Base-by-base conservation (phyloP, 129 eudicot genomes). In the Ambrosia trifida region DNA sequence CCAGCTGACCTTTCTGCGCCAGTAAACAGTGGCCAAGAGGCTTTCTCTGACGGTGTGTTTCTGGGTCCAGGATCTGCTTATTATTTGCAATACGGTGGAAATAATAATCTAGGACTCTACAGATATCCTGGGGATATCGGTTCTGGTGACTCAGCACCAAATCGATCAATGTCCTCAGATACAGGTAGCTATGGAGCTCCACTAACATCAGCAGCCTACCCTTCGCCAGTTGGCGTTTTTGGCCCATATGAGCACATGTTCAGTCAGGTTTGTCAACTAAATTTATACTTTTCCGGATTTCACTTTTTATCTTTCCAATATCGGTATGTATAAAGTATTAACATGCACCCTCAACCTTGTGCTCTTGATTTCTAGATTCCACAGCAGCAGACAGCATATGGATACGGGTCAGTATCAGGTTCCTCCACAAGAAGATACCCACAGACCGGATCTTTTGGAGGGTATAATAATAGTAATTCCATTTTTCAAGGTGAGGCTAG, bases 21-120 rank as follows among this genome's bases (percentile, higher is more conserved):
- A 67, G 84, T 79, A 74, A 90, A 83, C 82, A 81, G 71, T 75
- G 85, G 84, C 16, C 97, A 90, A 70, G 97, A 90, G 67, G 81
- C 78, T 80, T 83, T 80, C 5, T 35, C 64, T 44, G 91, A 90
- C 78, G 81, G 70, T 50, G 49, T 77, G 60, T 73, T 68, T 74
- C 72, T 76, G 70, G 89, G 86, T 67, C 85, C 86, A 41, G 95
- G 91, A 64, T 83, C 95, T 4, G 91, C 88, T 68, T 90, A 81
- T 72, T 90, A 80, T 85, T 45, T 85, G 46, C 91, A 84, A 16
- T 85, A 83, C 82, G 90, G 86, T 58, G 92, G 89, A 65, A 82
- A 77, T 76, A 78, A 81, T 69, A 81, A 76, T 74, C 74, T 69
- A 64, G 96, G 98, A 51, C 78, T 69, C 73, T 89, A 89, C 77